phyloP scores from a whole-genome alignment of 257 asterid species.

The Scutellaria minor region DNA sequence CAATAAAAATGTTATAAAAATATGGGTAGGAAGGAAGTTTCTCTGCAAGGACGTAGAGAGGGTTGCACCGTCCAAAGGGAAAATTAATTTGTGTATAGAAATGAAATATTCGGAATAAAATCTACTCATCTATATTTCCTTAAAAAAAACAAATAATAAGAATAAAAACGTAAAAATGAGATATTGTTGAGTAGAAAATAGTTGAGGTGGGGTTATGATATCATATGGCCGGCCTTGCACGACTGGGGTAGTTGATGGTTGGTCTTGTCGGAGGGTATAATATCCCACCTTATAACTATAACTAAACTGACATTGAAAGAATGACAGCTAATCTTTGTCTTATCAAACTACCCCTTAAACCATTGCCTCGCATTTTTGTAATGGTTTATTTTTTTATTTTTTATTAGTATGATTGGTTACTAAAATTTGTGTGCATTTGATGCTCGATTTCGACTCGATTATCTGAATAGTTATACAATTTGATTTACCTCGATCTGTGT shows the following conservation, averaged over 20 bases:
- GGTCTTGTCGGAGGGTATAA: slow-evolving; percentile 9
- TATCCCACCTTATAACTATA: neutral
- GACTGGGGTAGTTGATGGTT: slow-evolving; percentile 3
- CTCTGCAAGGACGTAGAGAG: neutral
- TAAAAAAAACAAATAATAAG: neutral
- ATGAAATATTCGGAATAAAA: slow-evolving; percentile 26
- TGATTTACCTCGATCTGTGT: too few species aligned
- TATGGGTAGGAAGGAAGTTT: slow-evolving; percentile 12
- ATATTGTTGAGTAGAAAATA: slow-evolving; percentile 21
- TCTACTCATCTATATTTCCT: neutral
- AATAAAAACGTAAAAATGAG: slow-evolving; percentile 23
- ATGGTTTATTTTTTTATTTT: neutral
- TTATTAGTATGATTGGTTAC: too few species aligned
- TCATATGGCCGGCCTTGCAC: slow-evolving; percentile 47
- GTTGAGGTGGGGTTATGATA: neutral
- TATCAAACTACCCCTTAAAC: slow-evolving; percentile 28
- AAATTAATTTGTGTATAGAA: neutral
- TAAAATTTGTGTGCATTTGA: too few species aligned
- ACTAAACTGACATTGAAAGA: slow-evolving; percentile 29
- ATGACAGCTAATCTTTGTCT: slow-evolving; percentile 43
- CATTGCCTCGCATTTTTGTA: slow-evolving; percentile 2
- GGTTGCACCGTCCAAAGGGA: slow-evolving; percentile 18
- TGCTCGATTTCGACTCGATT: too few species aligned
- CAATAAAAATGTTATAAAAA: too few species aligned
- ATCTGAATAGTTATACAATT: too few species aligned